A percentile compares a stretch with the other conserved stretches of the same genome.
phyloP scores from a whole-genome alignment of 192 early-diverging fungal genomes.

The Kickxella alabastrina region DNA sequence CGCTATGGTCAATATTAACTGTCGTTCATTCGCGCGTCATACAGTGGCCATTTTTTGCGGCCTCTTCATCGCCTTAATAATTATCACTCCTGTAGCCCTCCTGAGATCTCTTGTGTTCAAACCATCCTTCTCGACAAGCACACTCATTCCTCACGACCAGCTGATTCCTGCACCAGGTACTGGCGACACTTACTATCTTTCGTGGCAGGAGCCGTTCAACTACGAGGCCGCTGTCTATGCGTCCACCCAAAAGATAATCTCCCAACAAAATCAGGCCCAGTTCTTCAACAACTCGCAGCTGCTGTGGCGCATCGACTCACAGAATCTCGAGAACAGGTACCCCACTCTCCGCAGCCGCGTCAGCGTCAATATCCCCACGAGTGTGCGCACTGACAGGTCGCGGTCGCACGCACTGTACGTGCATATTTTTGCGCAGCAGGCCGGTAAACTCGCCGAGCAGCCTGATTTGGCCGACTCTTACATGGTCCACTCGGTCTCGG shows the following conservation, averaged over 20 bases:
- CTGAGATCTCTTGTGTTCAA: not conserved
- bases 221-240: not conserved
- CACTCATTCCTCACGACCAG: not conserved
- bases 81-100: not conserved
- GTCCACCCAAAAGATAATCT: not conserved
- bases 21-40: not conserved
- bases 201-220: slow-evolving; percentile 1
- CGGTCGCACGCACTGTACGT: not conserved
- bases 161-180: not conserved
- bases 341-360: not conserved
- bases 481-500: not conserved
- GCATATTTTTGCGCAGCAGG: slow-evolving; percentile 3
- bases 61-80: not conserved
- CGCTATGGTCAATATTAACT: not conserved
- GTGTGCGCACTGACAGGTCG: not conserved
- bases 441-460: not conserved
- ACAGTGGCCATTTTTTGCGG: not conserved
- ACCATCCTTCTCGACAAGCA: not conserved
- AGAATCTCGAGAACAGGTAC: slow-evolving; percentile 1
- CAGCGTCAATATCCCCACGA: not conserved
- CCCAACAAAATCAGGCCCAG: not conserved
- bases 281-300: not conserved
- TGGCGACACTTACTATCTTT: slow-evolving; percentile 1
- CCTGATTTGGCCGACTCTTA: slow-evolving; percentile 1
- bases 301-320: slow-evolving; percentile 1